phyloP scores from a whole-genome alignment of 306 rosid species.

The Gastrolobium bilobum region DNA sequence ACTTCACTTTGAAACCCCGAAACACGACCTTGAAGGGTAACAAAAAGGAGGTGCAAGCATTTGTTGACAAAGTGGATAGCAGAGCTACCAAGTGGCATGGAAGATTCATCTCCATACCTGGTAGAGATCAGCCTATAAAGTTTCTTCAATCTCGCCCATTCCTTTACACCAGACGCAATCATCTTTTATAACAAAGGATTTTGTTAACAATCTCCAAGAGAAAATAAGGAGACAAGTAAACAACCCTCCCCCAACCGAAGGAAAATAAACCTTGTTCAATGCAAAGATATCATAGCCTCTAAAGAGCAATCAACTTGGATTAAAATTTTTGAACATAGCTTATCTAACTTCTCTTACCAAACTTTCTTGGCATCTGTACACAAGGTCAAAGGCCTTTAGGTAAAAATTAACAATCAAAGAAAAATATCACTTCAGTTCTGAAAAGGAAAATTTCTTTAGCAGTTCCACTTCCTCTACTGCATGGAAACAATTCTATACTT shows the following conservation, averaged over 20 bases:
- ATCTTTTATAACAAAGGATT: no score
- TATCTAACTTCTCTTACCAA: not conserved
- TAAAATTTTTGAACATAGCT: not conserved
- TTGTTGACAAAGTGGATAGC: no score
- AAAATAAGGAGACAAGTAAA: not conserved
- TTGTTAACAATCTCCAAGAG: not conserved
- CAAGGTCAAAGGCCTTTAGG: not conserved
- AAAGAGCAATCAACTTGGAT: not conserved
- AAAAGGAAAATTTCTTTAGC: not conserved
- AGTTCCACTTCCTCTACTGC: not conserved
- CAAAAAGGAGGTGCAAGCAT: no score
- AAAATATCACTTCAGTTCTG: not conserved
- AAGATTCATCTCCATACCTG: not conserved
- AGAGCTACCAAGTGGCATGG: constrained; percentile 5
- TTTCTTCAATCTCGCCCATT: no score
- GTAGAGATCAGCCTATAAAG: no score
- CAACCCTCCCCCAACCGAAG: not conserved
- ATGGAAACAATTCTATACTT: not conserved
- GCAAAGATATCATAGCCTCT: not conserved
- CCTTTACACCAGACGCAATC: no score
- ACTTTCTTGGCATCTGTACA: not conserved
- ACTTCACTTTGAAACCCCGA: not conserved
- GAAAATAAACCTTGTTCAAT: not conserved
- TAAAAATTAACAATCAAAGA: not conserved
- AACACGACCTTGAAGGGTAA: not conserved